Base-by-base conservation (phyloP, 257 asterid species). In the Nicotiana paniculata region DNA sequence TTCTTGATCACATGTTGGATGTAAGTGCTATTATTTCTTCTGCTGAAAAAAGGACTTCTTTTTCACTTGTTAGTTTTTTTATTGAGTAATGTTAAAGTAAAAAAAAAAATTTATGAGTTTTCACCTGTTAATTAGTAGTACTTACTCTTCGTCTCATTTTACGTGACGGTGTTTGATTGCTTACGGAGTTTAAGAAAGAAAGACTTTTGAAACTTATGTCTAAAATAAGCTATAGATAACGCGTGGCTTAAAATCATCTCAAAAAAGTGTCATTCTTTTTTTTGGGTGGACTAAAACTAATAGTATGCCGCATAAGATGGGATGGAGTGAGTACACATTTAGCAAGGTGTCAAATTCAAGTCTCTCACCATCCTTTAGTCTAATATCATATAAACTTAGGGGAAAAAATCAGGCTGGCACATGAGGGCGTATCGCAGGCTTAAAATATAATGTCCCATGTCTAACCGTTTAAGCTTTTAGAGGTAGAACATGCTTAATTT, bases 1-100 rank as follows among this genome's bases (percentile, higher is more conserved):
- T 94, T 88, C 96, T 94, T 79, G 99, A 94, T 91, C 98, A 94
- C 85, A 93, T 94, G 99, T 88, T 96, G 85, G 98, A 96, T 90
- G 99, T 94, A 81, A 90, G 98, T 82, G 18, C 18, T 82, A 12
- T 15, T 69, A 46, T 1, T 81, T 81, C 21, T 64, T 43, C 59
- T 70, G 78, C 24, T 46, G 77, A 46, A 24, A 46, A 24, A 72
- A 72, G 24, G 2, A 26, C 1, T 7, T 26, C 8, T 66, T 32
- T 32, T 7, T 33, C 65, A 7, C 13, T 6, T 77, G 17, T 8
- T 57, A 3, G 51, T 54, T 43, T 43, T 43, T 37, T 43, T 6
- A 6, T 7, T 43, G 48, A 43, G 48, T 43, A 43, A 7, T 43
- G 2, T 43, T 1, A 43, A 8, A 43, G 8, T 43, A 39, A 39